Conservation (phyloP, 257 asterid species). For the Solanum boliviense region DNA sequence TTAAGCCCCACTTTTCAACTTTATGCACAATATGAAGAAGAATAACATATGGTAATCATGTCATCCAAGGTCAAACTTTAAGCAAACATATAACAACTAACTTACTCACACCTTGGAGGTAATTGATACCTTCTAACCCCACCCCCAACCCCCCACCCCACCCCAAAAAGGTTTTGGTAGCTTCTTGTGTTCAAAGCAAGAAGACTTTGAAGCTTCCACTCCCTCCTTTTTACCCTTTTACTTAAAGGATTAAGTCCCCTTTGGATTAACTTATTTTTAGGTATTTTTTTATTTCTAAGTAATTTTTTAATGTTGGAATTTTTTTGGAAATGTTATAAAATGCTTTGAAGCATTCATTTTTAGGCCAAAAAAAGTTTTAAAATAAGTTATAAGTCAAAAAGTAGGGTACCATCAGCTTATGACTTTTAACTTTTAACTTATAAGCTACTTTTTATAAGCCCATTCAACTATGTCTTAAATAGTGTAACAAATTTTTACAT, state of each 20-base stretch:
- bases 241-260: not conserved
- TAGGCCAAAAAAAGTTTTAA: too few relatives aligned
- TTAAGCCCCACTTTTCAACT: slow-evolving; percentile 35
- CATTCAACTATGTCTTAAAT: not conserved
- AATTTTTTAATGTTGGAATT: not conserved
- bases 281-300: too few relatives aligned
- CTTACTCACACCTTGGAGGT: slow-evolving; percentile 23
- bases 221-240: not conserved
- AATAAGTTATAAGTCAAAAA: not conserved
- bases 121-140: slow-evolving; percentile 1
- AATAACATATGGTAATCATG: slow-evolving; percentile 21
- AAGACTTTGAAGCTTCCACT: slow-evolving; percentile 17
- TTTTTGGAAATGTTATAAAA: not conserved
- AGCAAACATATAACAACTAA: slow-evolving; percentile 27
- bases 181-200: slow-evolving; percentile 42
- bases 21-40: slow-evolving; percentile 11
- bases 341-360: not conserved
- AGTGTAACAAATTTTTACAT: not conserved
- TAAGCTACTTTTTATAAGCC: not conserved
- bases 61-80: slow-evolving; percentile 33
- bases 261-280: too few relatives aligned
- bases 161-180: slow-evolving; percentile 23
- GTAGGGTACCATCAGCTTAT: not conserved
- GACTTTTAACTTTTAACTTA: too few relatives aligned
- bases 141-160: not conserved